These are phyloP conservation scores for Podosphaera aphanis DNA, from an alignment of 2,329 filamentous ascomycete genomes.

Conservation along the genomic window DNA sequence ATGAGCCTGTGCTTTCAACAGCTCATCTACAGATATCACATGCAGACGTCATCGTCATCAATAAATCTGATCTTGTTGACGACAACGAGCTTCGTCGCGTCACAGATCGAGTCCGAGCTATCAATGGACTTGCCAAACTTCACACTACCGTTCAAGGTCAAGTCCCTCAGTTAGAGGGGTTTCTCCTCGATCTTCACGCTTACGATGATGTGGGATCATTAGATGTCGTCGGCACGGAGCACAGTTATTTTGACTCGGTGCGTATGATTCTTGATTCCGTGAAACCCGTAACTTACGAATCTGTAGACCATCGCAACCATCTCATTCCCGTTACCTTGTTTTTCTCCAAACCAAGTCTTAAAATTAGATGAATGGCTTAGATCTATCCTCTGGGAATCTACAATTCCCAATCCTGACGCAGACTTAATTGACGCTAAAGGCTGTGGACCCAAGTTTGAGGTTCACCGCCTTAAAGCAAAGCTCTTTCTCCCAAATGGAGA, in stretches of 20 bases:
- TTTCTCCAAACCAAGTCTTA: constrained; percentile 33
- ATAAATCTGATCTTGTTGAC: constrained; percentile 73
- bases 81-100: constrained; percentile 45
- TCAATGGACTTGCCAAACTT: constrained; percentile 74
- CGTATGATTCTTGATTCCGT: constrained; percentile 13
- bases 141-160: constrained; percentile 59
- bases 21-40: constrained; percentile 94
- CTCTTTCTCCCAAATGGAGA: constrained; percentile 40
- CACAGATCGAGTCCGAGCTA: constrained; percentile 48
- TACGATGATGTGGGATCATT: constrained; percentile 58
- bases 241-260: constrained; percentile 78
- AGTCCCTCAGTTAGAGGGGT: constrained; percentile 62
- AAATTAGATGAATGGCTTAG: constrained; percentile 62
- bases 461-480: constrained; percentile 73
- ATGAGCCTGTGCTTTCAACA: constrained; percentile 57
- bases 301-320: constrained; percentile 64
- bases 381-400: constrained; percentile 60
- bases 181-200: constrained; percentile 73
- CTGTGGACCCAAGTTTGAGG: constrained; percentile 30
- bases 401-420: constrained; percentile 23
- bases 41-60: constrained; percentile 82
- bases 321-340: constrained; percentile 39
- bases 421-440: neutral
- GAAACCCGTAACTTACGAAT: constrained; percentile 1
- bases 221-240: constrained; percentile 50